Evolutionary conservation across 495 filamentous ascomycete genomes (phyloP).

Genomic region (Penicillium manginii): DNA sequence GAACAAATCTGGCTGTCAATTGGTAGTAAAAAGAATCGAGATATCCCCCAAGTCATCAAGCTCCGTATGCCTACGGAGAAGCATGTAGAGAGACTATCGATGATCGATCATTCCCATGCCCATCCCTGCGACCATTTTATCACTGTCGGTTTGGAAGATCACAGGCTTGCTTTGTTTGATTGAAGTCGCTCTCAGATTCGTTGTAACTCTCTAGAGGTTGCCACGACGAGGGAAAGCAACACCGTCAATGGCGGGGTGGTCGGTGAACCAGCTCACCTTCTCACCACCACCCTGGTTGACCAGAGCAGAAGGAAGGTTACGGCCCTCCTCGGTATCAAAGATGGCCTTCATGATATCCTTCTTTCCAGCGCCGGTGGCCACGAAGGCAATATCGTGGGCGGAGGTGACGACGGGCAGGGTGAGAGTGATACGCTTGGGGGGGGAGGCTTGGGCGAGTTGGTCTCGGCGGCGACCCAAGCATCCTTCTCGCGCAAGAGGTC

Average conservation of each 20-base stretch:
- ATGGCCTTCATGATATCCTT: constrained; percentile 90
- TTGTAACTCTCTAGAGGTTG: constrained; percentile 44
- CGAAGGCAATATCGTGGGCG: constrained; percentile 81
- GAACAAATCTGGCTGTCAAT: background rate
- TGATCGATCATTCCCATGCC: background rate
- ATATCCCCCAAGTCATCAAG: background rate
- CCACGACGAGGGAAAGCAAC: constrained; percentile 75
- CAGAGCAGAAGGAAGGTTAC: constrained; percentile 77
- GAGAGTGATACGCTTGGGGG: constrained; percentile 86
- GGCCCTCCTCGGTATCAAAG: constrained; percentile 77
- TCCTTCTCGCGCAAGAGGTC: constrained; percentile 82
- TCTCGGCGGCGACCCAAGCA: constrained; percentile 90
- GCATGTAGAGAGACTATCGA: background rate
- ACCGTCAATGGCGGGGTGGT: constrained; percentile 78
- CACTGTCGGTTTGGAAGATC: background rate
- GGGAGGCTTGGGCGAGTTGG: constrained; percentile 93
- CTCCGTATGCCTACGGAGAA: background rate
- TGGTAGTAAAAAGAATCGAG: background rate
- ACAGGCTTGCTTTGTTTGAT: background rate
- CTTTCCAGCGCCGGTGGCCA: constrained; percentile 88
- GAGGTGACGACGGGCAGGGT: constrained; percentile 88
- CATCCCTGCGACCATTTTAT: background rate
- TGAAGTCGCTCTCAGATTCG: background rate
- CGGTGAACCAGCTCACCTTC: constrained; percentile 94
- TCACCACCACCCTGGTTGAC: constrained; percentile 83